A percentile compares a stretch with the other conserved stretches of the same genome.
Evolutionary conservation across 805 yeast genomes (phyloP).

Genomic region (Pichia insulana): DNA sequence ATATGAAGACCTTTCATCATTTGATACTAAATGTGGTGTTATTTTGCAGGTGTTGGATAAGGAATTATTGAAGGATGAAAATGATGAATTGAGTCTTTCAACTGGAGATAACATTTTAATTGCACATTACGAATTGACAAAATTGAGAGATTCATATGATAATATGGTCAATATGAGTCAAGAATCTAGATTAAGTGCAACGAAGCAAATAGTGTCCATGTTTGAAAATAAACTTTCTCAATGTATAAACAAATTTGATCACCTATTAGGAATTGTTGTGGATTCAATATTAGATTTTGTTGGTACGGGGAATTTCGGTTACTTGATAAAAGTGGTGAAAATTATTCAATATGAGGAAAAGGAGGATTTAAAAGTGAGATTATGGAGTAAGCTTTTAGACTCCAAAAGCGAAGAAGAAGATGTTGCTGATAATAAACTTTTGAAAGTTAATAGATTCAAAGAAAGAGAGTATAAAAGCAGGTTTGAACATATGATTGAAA

Average conservation of each 20-base stretch:
- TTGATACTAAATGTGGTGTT: constrained; percentile 40
- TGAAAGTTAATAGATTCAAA: constrained; percentile 31
- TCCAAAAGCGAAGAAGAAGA: constrained; percentile 8
- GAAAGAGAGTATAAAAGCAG: constrained; percentile 54
- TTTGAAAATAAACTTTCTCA: constrained; percentile 42
- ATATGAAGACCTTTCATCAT: constrained; percentile 50
- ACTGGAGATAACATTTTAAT: constrained; percentile 46
- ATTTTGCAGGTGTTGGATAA: constrained; percentile 45
- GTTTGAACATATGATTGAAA: constrained; percentile 50
- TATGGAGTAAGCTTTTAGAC: constrained; percentile 15
- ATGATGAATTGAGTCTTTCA: constrained; percentile 19
- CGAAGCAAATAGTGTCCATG: constrained; percentile 53
- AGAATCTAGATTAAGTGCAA: constrained; percentile 42
- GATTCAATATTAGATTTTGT: constrained; percentile 57
- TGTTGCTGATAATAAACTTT: constrained; percentile 3
- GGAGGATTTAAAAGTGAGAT: constrained; percentile 54
- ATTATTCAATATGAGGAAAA: constrained; percentile 73
- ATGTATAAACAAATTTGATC: constrained; percentile 52
- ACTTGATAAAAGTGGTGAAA: constrained; percentile 65
- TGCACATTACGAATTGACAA: constrained; percentile 63
- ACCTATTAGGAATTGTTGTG: constrained; percentile 54
- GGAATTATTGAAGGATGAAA: constrained; percentile 13
- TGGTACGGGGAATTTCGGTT: constrained; percentile 55
- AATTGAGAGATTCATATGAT: constrained; percentile 71
- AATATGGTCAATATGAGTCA: constrained; percentile 51